Percentiles rank a stretch among this genome's conserved stretches.
phyloP scores from a whole-genome alignment of 805 yeast species.

The Candida coleopterorum region DNA sequence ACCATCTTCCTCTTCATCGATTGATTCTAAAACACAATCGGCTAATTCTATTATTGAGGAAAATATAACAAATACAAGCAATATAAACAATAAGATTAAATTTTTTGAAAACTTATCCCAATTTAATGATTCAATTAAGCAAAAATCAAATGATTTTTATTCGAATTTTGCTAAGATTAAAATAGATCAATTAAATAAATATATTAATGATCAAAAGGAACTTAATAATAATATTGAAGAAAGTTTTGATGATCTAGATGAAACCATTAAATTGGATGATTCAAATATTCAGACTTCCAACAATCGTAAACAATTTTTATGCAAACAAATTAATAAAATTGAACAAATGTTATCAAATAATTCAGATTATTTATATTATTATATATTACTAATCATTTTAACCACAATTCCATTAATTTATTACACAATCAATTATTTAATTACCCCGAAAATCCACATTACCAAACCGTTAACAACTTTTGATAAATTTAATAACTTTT shows the following conservation, averaged over 20 bases:
- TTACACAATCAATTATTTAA: not conserved
- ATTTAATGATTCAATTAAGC: slow-evolving; percentile 20
- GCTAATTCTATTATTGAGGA: not conserved
- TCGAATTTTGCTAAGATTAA: slow-evolving; percentile 14
- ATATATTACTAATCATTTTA: slow-evolving; percentile 6
- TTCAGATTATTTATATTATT: slow-evolving; percentile 16
- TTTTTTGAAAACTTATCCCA: slow-evolving; percentile 21
- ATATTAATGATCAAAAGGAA: slow-evolving; percentile 8
- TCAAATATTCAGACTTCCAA: too few species aligned
- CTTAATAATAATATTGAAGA: not conserved
- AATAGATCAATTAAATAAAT: slow-evolving; percentile 13
- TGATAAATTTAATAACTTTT: slow-evolving; percentile 6
- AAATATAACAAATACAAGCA: slow-evolving; percentile 1
- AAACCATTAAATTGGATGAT: slow-evolving; percentile 7
- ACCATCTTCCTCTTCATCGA: slow-evolving; percentile 3
- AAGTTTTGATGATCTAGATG: slow-evolving; percentile 4
- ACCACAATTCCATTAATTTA: slow-evolving; percentile 6
- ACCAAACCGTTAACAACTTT: not conserved
- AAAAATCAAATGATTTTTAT: slow-evolving; percentile 17
- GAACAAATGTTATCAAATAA: slow-evolving; percentile 12
- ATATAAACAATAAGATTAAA: slow-evolving; percentile 12
- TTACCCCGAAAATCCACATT: not conserved
- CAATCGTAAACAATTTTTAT: not conserved
- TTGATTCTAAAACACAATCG: not conserved
- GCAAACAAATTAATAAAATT: slow-evolving; percentile 2